Conservation (phyloP, 805 yeast species). For the Crinitomyces ghanaensis region DNA sequence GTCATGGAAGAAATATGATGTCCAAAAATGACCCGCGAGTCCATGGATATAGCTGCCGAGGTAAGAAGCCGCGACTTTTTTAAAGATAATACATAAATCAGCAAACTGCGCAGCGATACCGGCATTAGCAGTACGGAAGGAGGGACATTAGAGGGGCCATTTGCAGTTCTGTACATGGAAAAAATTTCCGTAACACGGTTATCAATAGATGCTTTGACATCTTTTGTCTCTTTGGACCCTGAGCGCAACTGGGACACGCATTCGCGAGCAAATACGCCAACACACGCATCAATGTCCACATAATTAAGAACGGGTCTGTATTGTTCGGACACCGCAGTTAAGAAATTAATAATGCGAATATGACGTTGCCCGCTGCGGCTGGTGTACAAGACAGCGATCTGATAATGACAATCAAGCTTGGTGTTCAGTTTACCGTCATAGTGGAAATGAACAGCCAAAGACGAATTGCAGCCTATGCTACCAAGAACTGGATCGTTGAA, state of each 20-base stretch:
- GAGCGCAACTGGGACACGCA: constrained; percentile 31
- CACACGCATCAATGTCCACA: constrained; percentile 62
- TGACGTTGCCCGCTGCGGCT: constrained; percentile 64
- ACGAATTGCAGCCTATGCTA: constrained; percentile 46
- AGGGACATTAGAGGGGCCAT: constrained; percentile 26
- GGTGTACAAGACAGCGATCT: constrained; percentile 80
- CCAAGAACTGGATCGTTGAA: constrained; percentile 62
- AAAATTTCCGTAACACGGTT: constrained; percentile 44
- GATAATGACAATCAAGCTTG: constrained; percentile 75
- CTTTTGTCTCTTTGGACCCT: constrained; percentile 26
- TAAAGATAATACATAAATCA: constrained; percentile 56
- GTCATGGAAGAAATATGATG: constrained; percentile 42
- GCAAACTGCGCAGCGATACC: constrained; percentile 59
- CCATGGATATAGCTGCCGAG: constrained; percentile 38
- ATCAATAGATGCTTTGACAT: constrained; percentile 41
- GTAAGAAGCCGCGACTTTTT: constrained; percentile 56
- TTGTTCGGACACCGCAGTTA: constrained; percentile 70
- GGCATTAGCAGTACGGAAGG: constrained; percentile 71
- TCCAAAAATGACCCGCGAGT: constrained; percentile 48
- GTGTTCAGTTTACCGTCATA: constrained; percentile 68
- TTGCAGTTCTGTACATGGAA: constrained; percentile 44
- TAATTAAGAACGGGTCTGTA: constrained; percentile 64
- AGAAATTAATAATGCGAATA: constrained; percentile 75
- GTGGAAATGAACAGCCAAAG: constrained; percentile 57
- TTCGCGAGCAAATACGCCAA: constrained; percentile 44